These are phyloP conservation scores for Seiridium cupressi DNA, from an alignment of 2,329 filamentous ascomycete species.

Conservation along the genomic window DNA sequence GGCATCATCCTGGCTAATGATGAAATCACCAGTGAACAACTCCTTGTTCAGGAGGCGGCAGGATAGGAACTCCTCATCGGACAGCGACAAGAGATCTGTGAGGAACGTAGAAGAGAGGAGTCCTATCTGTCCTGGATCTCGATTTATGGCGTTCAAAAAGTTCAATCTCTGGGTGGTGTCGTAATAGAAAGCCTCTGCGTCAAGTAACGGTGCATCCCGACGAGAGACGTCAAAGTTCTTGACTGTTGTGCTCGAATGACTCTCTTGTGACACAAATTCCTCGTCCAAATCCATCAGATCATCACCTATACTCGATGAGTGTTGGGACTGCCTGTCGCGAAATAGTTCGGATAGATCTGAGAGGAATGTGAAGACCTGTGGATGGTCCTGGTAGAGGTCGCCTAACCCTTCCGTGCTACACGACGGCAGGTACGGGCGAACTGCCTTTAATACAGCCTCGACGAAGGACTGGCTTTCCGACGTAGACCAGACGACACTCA, in stretches of 20 bases:
- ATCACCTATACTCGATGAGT: conserved; percentile 32
- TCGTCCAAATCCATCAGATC: conserved; percentile 69
- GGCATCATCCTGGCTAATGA: conserved; percentile 46
- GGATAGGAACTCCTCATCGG: conserved; percentile 52
- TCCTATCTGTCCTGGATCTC: conserved; percentile 43
- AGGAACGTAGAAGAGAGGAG: conserved; percentile 50
- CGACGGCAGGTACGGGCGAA: conserved; percentile 46
- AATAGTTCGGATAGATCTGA: conserved; percentile 34
- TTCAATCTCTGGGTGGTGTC: conserved; percentile 45
- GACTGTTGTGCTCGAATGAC: conserved; percentile 37
- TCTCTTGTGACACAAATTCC: conserved; percentile 60
- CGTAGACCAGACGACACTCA: conserved; percentile 39
- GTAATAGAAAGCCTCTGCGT: conserved; percentile 44
- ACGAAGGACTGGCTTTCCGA: conserved; percentile 45
- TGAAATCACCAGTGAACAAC: conserved; percentile 52
- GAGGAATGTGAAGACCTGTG: conserved; percentile 42
- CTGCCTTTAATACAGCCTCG: conserved; percentile 42
- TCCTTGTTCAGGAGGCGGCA: conserved; percentile 50
- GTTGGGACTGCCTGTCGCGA: conserved; percentile 28
- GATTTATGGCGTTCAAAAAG: conserved; percentile 41
- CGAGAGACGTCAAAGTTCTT: conserved; percentile 43
- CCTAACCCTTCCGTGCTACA: conserved; percentile 36
- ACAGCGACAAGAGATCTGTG: conserved; percentile 45
- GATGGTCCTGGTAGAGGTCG: conserved; percentile 34
- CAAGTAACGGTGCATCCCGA: conserved; percentile 40